Evolutionary conservation across 192 early-diverging fungal species (phyloP), one percentile per base, ranked within the genome.

Genomic region (Podila epicladia): DNA sequence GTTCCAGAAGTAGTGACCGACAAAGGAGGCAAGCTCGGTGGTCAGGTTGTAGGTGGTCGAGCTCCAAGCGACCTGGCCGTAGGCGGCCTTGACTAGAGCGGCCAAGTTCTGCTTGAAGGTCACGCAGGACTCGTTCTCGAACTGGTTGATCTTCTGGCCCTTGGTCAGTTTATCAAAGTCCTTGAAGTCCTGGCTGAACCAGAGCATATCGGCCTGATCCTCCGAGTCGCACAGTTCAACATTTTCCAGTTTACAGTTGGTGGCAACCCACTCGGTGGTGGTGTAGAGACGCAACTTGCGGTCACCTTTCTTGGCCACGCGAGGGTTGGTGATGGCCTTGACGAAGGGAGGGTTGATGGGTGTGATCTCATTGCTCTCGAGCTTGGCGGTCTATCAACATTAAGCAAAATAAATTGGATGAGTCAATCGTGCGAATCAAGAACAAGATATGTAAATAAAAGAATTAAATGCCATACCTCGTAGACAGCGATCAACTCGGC

Each of bases 71-170:
- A 77, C 74, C 6, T 53, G 63, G 13, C 84, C 84, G 58, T 85
- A 85, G 17, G 77, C 82, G 28, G 75, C 71, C 82, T 73, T 76
- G 28, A 87, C 60, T 17, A 87, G 69, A 0, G 76, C 59, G 19
- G 85, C 73, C 51, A 84, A 51, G 24, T 87, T 84, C 20, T 84
- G 75, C 41, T 87, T 84, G 45, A 67, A 84, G 12, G 85, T 87
- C 24, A 87, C 61, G 38, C 83, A 83, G 29, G 66, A 73, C 32
- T 87, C 85, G 64, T 84, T 84, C 19, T 77, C 80, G 29, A 83
- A 69, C 50, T 87, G 85, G 63, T 84, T 87, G 37, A 87, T 78
- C 58, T 53, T 79, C 58, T 87, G 85, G 28, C 72, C 63, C 11
- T 74, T 65, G 26, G 71, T 76, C 48, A 87, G 33, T 33, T 72